Evolutionary conservation across 2,329 filamentous ascomycete genomes (phyloP), one percentile per base, ranked within the genome.

Genomic region (Ceratocystis papillata): DNA sequence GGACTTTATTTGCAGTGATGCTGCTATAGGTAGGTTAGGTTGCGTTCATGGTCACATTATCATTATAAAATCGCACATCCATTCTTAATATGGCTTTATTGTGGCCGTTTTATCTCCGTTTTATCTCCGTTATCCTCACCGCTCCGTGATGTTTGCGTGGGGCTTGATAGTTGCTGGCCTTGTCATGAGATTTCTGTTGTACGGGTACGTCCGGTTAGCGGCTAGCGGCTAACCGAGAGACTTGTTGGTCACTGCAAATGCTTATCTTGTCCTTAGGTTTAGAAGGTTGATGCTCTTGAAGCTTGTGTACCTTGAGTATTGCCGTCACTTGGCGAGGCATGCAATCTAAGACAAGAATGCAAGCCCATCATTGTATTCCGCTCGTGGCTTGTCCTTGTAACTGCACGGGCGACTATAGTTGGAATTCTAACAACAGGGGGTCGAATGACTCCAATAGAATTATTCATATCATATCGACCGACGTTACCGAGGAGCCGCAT

Each of bases 151-250:
- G 55, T 59, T 33, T 59, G 55, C 33, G 30, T 59, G 55, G n/a
- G 28, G 33, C 30, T 10, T 33, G 30, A 30, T 37, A 10, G 17
- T n/a, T n/a, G 12, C n/a, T 37, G 25, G 55, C 55, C 55, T 37
- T 59, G 8, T 37, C 30, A 59, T 59, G 55, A 33, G 55, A 37
- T n/a, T 17, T 37, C 15, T 59, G 28, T 59, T 37, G 22, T 30
- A 59, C 30, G 28, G 37, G 55, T 59, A 33, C n/a, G n/a, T 33
- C 55, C 25, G 55, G 30, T 37, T 59, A 59, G 17, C 25, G 55
- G 55, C 28, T 59, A 37, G 17, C 17, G 22, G 48, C 48, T 28
- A 28, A 53, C 48, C 37, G 20, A 15, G 48, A 15, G 22, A 53
- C 48, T 53, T 53, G 22, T 28, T 53, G 48, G 15, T 2, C 25